These are phyloP conservation scores for Dothistroma pini DNA, from an alignment of 2,329 filamentous ascomycete species.

Conservation along the genomic window DNA sequence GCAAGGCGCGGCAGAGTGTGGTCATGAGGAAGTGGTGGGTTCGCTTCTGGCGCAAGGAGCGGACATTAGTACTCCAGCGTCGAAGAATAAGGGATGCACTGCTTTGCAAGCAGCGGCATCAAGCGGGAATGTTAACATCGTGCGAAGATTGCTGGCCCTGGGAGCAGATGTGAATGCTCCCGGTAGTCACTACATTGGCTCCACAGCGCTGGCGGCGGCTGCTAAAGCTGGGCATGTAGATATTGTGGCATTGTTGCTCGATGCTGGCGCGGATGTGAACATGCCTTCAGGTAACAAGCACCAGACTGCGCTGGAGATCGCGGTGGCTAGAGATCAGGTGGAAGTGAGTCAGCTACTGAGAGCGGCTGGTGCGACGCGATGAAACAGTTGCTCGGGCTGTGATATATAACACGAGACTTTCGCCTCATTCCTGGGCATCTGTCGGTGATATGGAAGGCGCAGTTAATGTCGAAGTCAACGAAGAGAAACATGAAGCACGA, in stretches of 20 bases:
- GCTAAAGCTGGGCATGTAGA: constrained; percentile 21
- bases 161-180: constrained; percentile 23
- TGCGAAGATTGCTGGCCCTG: constrained; percentile 13
- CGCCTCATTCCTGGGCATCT: too few species aligned
- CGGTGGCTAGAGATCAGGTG: constrained; percentile 7
- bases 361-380: not conserved
- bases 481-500: not conserved
- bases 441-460: not conserved
- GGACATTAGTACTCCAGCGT: constrained; percentile 14
- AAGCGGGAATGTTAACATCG: constrained; percentile 11
- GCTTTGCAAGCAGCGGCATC: constrained; percentile 23
- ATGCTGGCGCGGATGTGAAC: constrained; percentile 13
- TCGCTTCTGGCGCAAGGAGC: constrained; percentile 14
- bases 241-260: constrained; percentile 15
- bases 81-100: constrained; percentile 21
- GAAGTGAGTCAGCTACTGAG: constrained; percentile 7
- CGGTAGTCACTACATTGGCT: constrained; percentile 15
- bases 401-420: too few species aligned
- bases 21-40: constrained; percentile 13
- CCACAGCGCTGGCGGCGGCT: constrained; percentile 22
- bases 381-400: not conserved
- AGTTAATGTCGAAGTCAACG: not conserved
- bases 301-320: constrained; percentile 10
- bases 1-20: constrained; percentile 9
- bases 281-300: constrained; percentile 15